phyloP scores from a whole-genome alignment of 805 yeast species.

The Nakazawaea sp. region DNA sequence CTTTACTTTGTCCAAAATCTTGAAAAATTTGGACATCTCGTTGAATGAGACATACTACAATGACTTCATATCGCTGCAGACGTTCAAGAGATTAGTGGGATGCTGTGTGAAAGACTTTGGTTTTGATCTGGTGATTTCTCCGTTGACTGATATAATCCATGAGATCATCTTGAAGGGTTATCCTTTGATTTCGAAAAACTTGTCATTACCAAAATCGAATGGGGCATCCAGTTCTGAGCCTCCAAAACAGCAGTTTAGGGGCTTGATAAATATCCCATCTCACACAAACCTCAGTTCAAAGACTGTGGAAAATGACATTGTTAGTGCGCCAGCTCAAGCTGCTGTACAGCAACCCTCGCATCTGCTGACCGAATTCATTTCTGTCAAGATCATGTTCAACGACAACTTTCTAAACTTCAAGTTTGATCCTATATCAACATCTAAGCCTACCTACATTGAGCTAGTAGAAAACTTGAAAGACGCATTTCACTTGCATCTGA shows the following conservation, averaged over 20 bases:
- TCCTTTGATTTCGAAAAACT: constrained; percentile 48
- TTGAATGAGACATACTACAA: constrained; percentile 14
- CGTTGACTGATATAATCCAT: constrained; percentile 63
- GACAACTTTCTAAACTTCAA: constrained; percentile 54
- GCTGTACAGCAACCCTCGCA: not conserved
- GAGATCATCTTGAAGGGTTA: constrained; percentile 54
- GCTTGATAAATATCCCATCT: not conserved
- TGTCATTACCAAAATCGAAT: constrained; percentile 2
- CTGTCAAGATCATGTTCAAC: constrained; percentile 43
- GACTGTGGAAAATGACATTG: not conserved
- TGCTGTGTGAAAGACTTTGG: constrained; percentile 76
- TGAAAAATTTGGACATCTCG: constrained; percentile 36
- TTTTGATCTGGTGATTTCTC: constrained; percentile 59
- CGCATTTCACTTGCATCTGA: constrained; percentile 53
- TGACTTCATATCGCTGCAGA: constrained; percentile 45
- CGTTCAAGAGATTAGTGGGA: constrained; percentile 57
- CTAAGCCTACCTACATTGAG: constrained; percentile 78
- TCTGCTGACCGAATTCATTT: constrained; percentile 14
- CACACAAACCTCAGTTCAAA: not conserved
- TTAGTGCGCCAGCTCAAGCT: not conserved
- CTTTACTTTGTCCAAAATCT: constrained; percentile 33
- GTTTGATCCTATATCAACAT: constrained; percentile 55
- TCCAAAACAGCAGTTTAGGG: too few relatives aligned
- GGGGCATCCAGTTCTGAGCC: not conserved
- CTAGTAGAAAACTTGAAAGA: constrained; percentile 69